Conservation (phyloP, 768 basidiomycete genomes). For the Russula olivacea region DNA sequence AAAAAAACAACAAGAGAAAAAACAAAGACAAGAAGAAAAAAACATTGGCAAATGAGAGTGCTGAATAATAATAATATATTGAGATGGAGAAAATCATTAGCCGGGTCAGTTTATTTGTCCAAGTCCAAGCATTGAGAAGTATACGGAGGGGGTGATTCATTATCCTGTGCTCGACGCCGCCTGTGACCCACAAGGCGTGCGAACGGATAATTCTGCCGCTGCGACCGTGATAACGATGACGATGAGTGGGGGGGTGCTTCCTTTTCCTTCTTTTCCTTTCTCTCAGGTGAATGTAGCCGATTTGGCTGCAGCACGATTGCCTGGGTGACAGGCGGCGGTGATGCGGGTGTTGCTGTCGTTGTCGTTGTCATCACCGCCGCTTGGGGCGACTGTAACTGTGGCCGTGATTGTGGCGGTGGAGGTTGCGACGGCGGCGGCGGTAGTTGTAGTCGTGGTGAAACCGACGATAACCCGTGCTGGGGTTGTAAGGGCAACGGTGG, state of each 20-base stretch:
- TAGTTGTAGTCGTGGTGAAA: neutral
- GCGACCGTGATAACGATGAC: neutral
- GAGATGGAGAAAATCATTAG: neutral
- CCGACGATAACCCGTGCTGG: neutral
- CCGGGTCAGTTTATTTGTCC: neutral
- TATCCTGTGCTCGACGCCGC: neutral
- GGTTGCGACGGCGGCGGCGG: neutral
- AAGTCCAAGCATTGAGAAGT: neutral
- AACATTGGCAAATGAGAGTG: too few relatives aligned
- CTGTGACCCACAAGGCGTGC: neutral
- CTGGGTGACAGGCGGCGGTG: neutral
- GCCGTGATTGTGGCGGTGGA: neutral
- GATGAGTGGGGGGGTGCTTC: neutral
- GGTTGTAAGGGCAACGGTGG: neutral
- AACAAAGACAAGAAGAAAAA: too few relatives aligned
- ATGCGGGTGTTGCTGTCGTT: neutral
- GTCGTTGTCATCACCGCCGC: neutral
- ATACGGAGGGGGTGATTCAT: conserved; percentile 9
- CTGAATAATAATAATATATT: neutral
- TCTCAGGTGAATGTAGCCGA: neutral
- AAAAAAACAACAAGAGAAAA: too few relatives aligned
- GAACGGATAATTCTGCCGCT: neutral
- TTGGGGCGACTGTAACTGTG: neutral
- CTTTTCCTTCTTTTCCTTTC: too few relatives aligned
- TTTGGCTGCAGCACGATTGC: conserved; percentile 3